These are phyloP conservation scores for Trichoderma sp. DNA, from an alignment of 2,329 filamentous ascomycete genomes.

Conservation along the genomic window DNA sequence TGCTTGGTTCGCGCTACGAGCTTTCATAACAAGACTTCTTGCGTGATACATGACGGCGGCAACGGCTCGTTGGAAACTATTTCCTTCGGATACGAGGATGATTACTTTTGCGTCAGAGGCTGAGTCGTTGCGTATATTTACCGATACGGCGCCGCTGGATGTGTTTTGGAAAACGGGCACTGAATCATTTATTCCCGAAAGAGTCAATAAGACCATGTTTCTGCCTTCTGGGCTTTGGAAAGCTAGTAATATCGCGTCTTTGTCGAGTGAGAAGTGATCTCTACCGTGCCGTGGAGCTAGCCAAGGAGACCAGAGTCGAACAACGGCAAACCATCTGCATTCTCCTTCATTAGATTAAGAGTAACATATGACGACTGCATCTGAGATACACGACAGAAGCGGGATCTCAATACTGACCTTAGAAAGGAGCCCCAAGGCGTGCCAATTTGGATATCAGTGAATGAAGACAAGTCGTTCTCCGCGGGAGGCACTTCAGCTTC, in stretches of 20 bases:
- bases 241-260: constrained; percentile 76
- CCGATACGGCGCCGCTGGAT: constrained; percentile 64
- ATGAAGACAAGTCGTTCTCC: constrained; percentile 60
- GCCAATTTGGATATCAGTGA: constrained; percentile 63
- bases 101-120: constrained; percentile 57
- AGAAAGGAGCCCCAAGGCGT: constrained; percentile 61
- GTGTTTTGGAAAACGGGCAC: constrained; percentile 70
- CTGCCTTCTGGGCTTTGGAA: constrained; percentile 74
- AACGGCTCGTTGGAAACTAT: constrained; percentile 74
- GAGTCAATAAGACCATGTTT: constrained; percentile 75
- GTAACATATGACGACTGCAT: neutral
- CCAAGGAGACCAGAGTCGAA: constrained; percentile 83
- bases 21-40: constrained; percentile 54
- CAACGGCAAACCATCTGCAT: constrained; percentile 75
- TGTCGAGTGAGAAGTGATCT: constrained; percentile 67
- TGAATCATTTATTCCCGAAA: constrained; percentile 75
- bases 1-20: constrained; percentile 50
- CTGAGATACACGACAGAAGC: neutral
- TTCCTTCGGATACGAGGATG: constrained; percentile 71
- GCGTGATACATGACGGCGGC: constrained; percentile 87
- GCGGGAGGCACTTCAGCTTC: constrained; percentile 60
- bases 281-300: constrained; percentile 84
- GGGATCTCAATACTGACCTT: constrained; percentile 46
- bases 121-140: constrained; percentile 75
- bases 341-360: neutral